Base-by-base conservation (phyloP, 495 filamentous ascomycete species). In the Diplogelasinospora grovesii region DNA sequence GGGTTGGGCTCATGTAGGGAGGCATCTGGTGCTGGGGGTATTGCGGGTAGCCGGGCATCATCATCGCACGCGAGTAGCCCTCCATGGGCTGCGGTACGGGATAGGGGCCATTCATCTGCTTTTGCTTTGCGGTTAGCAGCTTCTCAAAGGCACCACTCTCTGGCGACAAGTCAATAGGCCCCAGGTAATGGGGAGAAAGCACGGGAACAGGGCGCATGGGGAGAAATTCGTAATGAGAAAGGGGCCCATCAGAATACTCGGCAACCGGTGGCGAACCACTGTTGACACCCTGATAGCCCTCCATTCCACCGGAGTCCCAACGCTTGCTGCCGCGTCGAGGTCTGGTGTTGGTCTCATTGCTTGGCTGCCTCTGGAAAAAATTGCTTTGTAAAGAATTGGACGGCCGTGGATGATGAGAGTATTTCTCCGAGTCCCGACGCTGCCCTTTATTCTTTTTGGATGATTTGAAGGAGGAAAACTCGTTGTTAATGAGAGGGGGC, bases 71-170 rank as follows among this genome's bases (percentile, higher is more conserved):
- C 11, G 22, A 39, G 15, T 46, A 46, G 38, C 45, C 20, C 36
- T 60, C 57, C 39, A 66, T 54, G 22, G 38, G 53, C 39, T 28
- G 39, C 11, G 45, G 39, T 15, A 44, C 35, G 29, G 36, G 48
- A 18, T 59, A 55, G 3, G 36, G 49, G 52, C 48, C 42, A 43
- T 71, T 77, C 49, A 70, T 73, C 73, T 79, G 72, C 66, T 76
- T 68, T 54, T 77, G 63, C 32, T 49, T 57, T 36, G 41, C 60
- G 45, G 79, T 89, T 70, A 93, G 83, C 81, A 72, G 71, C 33
- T 77, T 72, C 54, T 90, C 83, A 73, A 85, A 86, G 33, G 76
- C 63, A 43, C 79, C 77, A 54, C 68, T 80, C 49, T 78, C 75
- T 41, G 82, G 82, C 24, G 85, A 81, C 41, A 89, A 50, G 65